Evolutionary conservation across 148 eudicot genomes (phyloP), one percentile per base, ranked within the genome.

Genomic region (Camellia lanceoleosa): DNA sequence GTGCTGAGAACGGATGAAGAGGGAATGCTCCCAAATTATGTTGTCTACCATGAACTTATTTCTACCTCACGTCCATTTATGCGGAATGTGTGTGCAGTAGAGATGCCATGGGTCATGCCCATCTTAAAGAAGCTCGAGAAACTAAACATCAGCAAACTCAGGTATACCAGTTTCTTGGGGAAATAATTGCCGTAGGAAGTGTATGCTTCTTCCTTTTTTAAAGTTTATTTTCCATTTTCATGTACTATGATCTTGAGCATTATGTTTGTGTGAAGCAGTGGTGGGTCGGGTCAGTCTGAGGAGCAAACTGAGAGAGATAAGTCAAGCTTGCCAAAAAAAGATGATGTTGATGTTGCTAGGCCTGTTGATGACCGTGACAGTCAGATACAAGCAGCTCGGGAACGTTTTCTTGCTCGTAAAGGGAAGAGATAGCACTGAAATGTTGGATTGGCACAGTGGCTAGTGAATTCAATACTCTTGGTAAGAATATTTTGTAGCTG

Each of bases 21-120:
- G n/a, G 99, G 98, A 49, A 87, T 94, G 91, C 90, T 94, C 59
- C 95, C 99, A n/a, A 91, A 88, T 80, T 97, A 91, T 81, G 98
- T 92, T 51, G 87, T 97, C 66, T 97, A 86, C 86, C 99, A 97
- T 44, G 99, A 97, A 87, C 89, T 97, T 69, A 87, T 97, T 72
- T 83, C 93, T 71, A 97, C 99, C 38, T 86, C 97, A 43, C 93
- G 95, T 5, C 95, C 98, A 43, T 97, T 88, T 77, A 94, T 97
- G 98, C 90, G 94, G 43, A 90, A 87, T 78, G 91, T 94, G 8
- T 96, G 99, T 74, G 86, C 86, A 20, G 94, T 94, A 54, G 95
- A 96, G 84, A 90, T 91, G 92, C 85, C 80, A 54, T 97, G 98
- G 97, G 94, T 89, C 59, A 60, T 80, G 74, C 92, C 98, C 46